These are phyloP conservation scores for Leptographium lundbergii DNA, from an alignment of 2,329 filamentous ascomycete species.

Conservation along the genomic window DNA sequence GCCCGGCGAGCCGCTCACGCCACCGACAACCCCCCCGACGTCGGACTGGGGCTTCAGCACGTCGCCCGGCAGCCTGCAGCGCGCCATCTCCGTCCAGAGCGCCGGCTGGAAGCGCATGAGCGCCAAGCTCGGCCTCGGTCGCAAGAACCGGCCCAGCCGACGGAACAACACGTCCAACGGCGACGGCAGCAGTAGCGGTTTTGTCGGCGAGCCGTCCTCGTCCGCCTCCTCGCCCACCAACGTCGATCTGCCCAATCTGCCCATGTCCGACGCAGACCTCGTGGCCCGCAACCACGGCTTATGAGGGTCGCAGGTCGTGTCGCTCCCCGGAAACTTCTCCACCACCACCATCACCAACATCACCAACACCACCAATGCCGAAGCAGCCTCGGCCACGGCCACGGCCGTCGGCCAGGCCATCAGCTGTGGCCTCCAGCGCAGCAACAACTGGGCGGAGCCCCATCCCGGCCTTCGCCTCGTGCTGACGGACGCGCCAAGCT, in stretches of 20 bases:
- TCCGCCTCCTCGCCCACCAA: slow-evolving; percentile 11
- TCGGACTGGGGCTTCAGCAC: slow-evolving; percentile 41
- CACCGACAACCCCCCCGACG: slow-evolving; percentile 58
- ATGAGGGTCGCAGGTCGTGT: slow-evolving; percentile 48
- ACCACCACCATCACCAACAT: slow-evolving; percentile 9
- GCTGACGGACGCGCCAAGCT: neutral
- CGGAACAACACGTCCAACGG: slow-evolving; percentile 28
- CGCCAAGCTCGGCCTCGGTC: slow-evolving; percentile 38
- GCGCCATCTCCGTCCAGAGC: slow-evolving; percentile 39
- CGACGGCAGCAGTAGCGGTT: slow-evolving; percentile 27
- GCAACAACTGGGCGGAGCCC: slow-evolving; percentile 28
- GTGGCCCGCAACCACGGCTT: slow-evolving; percentile 23
- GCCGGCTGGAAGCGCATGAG: slow-evolving; percentile 55
- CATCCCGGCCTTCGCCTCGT: slow-evolving; percentile 30
- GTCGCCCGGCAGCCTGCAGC: slow-evolving; percentile 40
- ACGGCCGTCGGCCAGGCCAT: slow-evolving; percentile 3
- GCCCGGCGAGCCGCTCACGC: slow-evolving; percentile 54
- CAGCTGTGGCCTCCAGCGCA: neutral
- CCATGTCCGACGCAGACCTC: slow-evolving; percentile 21
- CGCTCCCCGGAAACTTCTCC: slow-evolving; percentile 24
- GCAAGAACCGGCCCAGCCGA: slow-evolving; percentile 34
- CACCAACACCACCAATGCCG: slow-evolving; percentile 11
- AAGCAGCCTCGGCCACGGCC: slow-evolving; percentile 9
- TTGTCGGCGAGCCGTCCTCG: slow-evolving; percentile 15
- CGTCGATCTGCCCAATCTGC: slow-evolving; percentile 17